phyloP scores from a whole-genome alignment of 1,284 basidiomycete genomes.

The Ganoderma lucidum region DNA sequence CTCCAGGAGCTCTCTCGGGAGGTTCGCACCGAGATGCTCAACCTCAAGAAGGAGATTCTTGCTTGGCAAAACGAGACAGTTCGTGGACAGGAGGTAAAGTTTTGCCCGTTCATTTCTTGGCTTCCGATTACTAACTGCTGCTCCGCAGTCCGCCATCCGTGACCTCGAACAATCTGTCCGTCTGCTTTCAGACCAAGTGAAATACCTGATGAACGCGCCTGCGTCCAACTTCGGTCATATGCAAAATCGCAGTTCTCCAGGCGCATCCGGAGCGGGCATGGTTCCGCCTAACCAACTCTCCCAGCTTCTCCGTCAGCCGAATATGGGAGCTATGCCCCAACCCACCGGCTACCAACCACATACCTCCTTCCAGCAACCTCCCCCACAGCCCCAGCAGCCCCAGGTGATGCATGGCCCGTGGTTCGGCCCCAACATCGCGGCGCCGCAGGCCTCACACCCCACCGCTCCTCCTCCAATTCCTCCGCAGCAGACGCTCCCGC shows the following conservation, averaged over 20 bases:
- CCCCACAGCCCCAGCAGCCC: constrained; percentile 36
- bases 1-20: constrained; percentile 81
- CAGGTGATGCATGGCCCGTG: constrained; percentile 58
- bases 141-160: constrained; percentile 68
- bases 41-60: constrained; percentile 77
- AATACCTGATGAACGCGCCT: constrained; percentile 63
- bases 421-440: constrained; percentile 66
- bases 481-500: constrained; percentile 37
- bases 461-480: constrained; percentile 74
- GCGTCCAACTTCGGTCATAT: constrained; percentile 45
- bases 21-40: constrained; percentile 75
- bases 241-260: constrained; percentile 55
- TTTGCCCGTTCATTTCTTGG: no score
- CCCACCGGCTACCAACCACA: constrained; percentile 34
- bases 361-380: constrained; percentile 37
- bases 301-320: constrained; percentile 39
- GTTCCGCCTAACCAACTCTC: constrained; percentile 31
- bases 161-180: constrained; percentile 81
- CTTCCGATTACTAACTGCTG: constrained; percentile 12
- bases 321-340: constrained; percentile 35
- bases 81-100: constrained; percentile 75
- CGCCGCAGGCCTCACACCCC: constrained; percentile 79
- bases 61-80: constrained; percentile 81
- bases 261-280: constrained; percentile 33
- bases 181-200: constrained; percentile 78